Evolutionary conservation across 306 rosid species (phyloP).

Genomic region (Glycine latifolia): DNA sequence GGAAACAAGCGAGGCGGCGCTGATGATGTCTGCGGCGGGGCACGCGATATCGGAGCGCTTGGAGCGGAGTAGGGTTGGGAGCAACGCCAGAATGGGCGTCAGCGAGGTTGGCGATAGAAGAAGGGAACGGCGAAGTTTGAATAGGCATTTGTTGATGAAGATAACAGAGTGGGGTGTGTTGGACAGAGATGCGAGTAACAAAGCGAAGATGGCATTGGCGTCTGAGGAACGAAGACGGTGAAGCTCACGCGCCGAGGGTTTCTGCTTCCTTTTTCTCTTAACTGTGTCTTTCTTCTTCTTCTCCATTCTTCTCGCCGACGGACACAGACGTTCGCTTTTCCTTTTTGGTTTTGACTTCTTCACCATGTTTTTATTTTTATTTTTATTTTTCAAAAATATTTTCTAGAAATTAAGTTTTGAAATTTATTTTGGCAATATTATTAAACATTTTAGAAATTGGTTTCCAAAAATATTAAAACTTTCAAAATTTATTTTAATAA

Average conservation of each 20-base stretch:
- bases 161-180: constrained; percentile 46
- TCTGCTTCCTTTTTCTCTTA: constrained; percentile 51
- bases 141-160: constrained; percentile 62
- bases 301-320: constrained; percentile 7
- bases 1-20: constrained; percentile 68
- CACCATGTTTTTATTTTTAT: not conserved
- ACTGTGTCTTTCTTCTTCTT: constrained; percentile 12
- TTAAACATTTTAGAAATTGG: too few species aligned
- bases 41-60: constrained; percentile 42
- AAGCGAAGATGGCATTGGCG: constrained; percentile 46
- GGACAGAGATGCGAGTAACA: constrained; percentile 65
- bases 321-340: not conserved
- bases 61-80: constrained; percentile 68
- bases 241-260: constrained; percentile 17
- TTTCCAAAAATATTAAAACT: too few species aligned
- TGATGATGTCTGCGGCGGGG: constrained; percentile 56
- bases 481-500: too few species aligned
- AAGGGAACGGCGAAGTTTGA: constrained; percentile 53
- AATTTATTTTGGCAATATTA: too few species aligned
- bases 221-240: constrained; percentile 39
- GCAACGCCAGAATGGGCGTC: constrained; percentile 60
- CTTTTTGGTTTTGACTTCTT: not conserved
- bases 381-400: not conserved
- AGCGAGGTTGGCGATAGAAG: constrained; percentile 46
- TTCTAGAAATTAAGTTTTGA: too few species aligned